A percentile compares a stretch with the other conserved stretches of the same genome.
phyloP scores from a whole-genome alignment of 345 rosid species.

The Eucalyptus polybractea region DNA sequence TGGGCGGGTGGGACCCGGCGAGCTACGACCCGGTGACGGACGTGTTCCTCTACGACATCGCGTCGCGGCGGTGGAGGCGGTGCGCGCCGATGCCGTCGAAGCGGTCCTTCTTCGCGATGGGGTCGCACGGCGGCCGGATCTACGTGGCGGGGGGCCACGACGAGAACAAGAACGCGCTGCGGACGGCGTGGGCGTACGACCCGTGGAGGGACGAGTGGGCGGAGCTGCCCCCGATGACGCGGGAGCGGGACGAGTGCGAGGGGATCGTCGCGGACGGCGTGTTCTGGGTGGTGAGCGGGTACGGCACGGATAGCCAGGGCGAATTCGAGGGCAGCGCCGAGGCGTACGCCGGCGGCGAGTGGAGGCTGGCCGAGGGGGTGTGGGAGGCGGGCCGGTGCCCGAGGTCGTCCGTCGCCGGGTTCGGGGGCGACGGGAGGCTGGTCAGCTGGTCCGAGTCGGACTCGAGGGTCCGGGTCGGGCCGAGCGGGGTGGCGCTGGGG shows the following conservation, averaged over 20 bases:
- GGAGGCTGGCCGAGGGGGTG: slow-evolving; percentile 29
- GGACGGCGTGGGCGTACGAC: slow-evolving; percentile 45
- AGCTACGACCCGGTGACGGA: slow-evolving; percentile 35
- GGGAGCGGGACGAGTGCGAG: slow-evolving; percentile 62
- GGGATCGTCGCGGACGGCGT: slow-evolving; percentile 34
- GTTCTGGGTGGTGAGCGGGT: slow-evolving; percentile 67
- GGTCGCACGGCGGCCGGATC: slow-evolving; percentile 17
- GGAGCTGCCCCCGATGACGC: slow-evolving; percentile 34
- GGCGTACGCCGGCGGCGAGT: slow-evolving; percentile 8
- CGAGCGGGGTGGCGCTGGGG: slow-evolving; percentile 18
- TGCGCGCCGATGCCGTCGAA: slow-evolving; percentile 43
- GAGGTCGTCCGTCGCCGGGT: slow-evolving; percentile 8
- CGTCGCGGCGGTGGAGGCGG: slow-evolving; percentile 26
- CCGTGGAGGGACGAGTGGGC: slow-evolving; percentile 39
- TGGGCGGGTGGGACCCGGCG: slow-evolving; percentile 68
- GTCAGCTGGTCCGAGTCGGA: slow-evolving; percentile 11
- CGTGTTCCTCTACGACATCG: slow-evolving; percentile 44
- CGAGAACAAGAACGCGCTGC: slow-evolving; percentile 56
- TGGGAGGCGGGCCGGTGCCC: slow-evolving; percentile 39
- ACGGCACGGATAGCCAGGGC: slow-evolving; percentile 46
- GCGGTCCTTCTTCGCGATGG: slow-evolving; percentile 49
- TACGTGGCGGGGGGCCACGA: slow-evolving; percentile 59
- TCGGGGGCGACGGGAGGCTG: slow-evolving; percentile 6
- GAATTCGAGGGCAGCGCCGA: slow-evolving; percentile 42
- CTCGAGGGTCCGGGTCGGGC: slow-evolving; percentile 14